Evolutionary conservation across 2,329 filamentous ascomycete species (phyloP).

Genomic region (Dothiorella sarmentorum): DNA sequence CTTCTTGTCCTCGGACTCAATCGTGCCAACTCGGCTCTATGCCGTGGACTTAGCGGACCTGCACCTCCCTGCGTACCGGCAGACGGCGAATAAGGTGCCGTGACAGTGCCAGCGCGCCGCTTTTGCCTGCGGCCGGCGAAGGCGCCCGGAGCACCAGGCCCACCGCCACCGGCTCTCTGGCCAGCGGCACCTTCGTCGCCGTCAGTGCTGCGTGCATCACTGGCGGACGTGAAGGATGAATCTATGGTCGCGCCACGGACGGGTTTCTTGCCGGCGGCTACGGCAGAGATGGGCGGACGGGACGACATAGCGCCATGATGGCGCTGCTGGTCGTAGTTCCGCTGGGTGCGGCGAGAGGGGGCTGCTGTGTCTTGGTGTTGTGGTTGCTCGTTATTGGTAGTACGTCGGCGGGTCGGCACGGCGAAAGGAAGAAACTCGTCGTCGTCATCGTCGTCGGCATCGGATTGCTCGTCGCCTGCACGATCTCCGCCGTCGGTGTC

Average conservation of each 20-base stretch:
- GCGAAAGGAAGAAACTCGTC: conserved; percentile 44
- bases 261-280: conserved; percentile 16
- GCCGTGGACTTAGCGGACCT: conserved; percentile 47
- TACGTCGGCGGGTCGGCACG: conserved; percentile 15
- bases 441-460: conserved; percentile 51
- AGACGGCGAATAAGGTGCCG: neutral
- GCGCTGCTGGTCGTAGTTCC: neutral
- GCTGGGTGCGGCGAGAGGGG: neutral
- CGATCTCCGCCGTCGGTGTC: conserved; percentile 27
- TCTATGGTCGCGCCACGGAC: conserved; percentile 6
- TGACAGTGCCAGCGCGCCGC: conserved; percentile 3
- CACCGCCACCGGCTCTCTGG: neutral
- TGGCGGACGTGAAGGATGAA: conserved; percentile 13
- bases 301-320: neutral
- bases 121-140: conserved; percentile 5
- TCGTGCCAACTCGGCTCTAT: conserved; percentile 56
- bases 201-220: conserved; percentile 12
- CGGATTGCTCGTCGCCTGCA: conserved; percentile 7
- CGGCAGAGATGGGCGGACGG: neutral
- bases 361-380: neutral
- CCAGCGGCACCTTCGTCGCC: neutral
- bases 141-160: neutral
- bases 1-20: conserved; percentile 49
- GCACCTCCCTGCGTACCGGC: conserved; percentile 11
- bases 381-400: neutral